Evolutionary conservation across 345 rosid species (phyloP), one percentile per base, ranked within the genome.

Genomic region (Eucalyptus guilfoylei): DNA sequence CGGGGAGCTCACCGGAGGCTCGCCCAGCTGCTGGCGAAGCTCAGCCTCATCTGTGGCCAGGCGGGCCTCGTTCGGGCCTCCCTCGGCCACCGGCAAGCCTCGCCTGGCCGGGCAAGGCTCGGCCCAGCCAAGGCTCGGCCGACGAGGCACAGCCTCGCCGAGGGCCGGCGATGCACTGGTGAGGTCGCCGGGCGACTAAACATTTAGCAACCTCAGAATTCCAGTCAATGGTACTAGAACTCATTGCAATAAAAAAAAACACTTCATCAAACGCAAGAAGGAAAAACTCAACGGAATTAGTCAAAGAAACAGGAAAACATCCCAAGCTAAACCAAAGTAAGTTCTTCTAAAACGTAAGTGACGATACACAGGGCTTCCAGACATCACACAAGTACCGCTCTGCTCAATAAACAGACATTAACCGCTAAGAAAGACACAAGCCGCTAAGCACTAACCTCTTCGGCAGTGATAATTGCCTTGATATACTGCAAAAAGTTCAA

Each of bases 391-490:
- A 85, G 34, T n/a, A 76, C 47, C 83, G 15, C 69, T 50, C 88
- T 21, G 67, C 69, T 49, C 62, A 32, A 40, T 80, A 62, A 32
- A 21, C 49, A 72, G 30, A 58, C 86, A 37, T 11, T 13, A 49
- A 87, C 40, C 80, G 40, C 16, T 7, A 90, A 86, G 21, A n/a
- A 50, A 11, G 64, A 45, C 50, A 76, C 85, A 52, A 88, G 37
- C 34, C 26, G 45, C 62, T 37, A 8, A 30, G 6, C 88, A 91
- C 99, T 87, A 80, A 98, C 99, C 99, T 97, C 99, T 32, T 97
- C 97, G 45, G 99, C 89, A 88, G 99, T 98, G 47, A 98, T 98
- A 58, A 98, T 98, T 34, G 99, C 99, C 93, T 98, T 97, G 90
- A 98, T 96, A 90, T 98, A 98, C 99, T 97, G 95, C 94, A 89